Conservation (phyloP, 2,329 filamentous ascomycete species). For the Fusarium devonianum region DNA sequence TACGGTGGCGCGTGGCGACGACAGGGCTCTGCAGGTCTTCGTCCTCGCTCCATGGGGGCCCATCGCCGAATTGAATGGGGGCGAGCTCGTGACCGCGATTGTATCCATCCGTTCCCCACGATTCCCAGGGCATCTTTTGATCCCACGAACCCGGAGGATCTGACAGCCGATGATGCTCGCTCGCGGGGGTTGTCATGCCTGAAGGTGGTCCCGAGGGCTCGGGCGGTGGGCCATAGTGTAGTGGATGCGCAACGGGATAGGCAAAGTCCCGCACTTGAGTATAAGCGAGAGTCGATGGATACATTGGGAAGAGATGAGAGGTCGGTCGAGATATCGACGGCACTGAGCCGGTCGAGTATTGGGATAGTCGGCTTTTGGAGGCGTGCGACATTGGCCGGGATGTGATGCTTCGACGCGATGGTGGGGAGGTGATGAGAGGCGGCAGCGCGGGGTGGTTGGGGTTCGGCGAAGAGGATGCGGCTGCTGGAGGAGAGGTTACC, state of each 20-base stretch:
- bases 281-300: slow-evolving; percentile 85
- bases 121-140: slow-evolving; percentile 66
- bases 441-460: slow-evolving; percentile 62
- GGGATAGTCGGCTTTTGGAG: slow-evolving; percentile 81
- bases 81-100: slow-evolving; percentile 75
- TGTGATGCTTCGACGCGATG: slow-evolving; percentile 64
- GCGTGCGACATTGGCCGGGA: slow-evolving; percentile 76
- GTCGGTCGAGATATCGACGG: slow-evolving; percentile 76
- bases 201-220: slow-evolving; percentile 75
- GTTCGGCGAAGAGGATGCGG: slow-evolving; percentile 54
- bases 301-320: slow-evolving; percentile 83
- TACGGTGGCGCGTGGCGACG: slow-evolving; percentile 83
- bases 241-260: slow-evolving; percentile 80
- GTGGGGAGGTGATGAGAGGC: slow-evolving; percentile 64
- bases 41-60: slow-evolving; percentile 93
- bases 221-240: slow-evolving; percentile 93
- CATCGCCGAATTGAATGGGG: slow-evolving; percentile 84
- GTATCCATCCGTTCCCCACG: slow-evolving; percentile 61
- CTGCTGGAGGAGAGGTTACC: slow-evolving; percentile 60
- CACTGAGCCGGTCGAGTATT: slow-evolving; percentile 77
- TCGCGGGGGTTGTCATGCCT: slow-evolving; percentile 82
- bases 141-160: slow-evolving; percentile 83
- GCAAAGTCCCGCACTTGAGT: slow-evolving; percentile 96
- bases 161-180: slow-evolving; percentile 81
- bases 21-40: slow-evolving; percentile 94